phyloP scores from a whole-genome alignment of 768 basidiomycete genomes.

The Psilocybe azurescens region DNA sequence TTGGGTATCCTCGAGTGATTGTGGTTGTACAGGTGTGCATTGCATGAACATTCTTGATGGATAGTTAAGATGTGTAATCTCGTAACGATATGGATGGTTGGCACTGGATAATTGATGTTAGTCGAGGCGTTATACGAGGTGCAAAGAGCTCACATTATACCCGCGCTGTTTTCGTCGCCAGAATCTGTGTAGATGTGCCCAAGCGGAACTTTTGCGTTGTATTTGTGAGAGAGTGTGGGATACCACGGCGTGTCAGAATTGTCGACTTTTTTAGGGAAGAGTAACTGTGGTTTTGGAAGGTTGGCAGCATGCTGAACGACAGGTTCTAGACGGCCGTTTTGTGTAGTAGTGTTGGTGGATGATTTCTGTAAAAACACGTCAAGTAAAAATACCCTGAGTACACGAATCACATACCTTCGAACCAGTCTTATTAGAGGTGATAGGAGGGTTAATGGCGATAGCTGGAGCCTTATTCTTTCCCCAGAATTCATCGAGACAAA shows the following conservation, averaged over 20 bases:
- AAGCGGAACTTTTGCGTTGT: constrained; percentile 84
- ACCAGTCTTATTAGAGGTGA: constrained; percentile 23
- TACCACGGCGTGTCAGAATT: constrained; percentile 71
- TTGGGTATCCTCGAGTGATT: constrained; percentile 66
- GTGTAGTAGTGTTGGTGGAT: constrained; percentile 18
- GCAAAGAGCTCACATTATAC: constrained; percentile 16
- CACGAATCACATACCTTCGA: constrained; percentile 32
- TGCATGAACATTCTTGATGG: constrained; percentile 66
- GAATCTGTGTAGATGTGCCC: constrained; percentile 49
- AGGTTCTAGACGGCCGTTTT: constrained; percentile 56
- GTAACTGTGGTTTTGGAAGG: constrained; percentile 82
- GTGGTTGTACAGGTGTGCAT: constrained; percentile 53
- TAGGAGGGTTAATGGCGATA: constrained; percentile 58
- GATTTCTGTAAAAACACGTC: constrained; percentile 3
- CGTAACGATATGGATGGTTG: constrained; percentile 85
- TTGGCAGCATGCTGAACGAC: constrained; percentile 76
- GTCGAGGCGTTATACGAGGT: neutral
- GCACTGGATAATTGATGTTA: constrained; percentile 27
- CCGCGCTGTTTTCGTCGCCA: constrained; percentile 13
- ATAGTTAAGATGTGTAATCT: constrained; percentile 76
- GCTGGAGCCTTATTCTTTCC: constrained; percentile 73
- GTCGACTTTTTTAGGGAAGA: constrained; percentile 64
- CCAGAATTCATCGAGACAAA: constrained; percentile 77
- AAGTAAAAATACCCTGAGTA: neutral
- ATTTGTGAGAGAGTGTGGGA: constrained; percentile 76